phyloP scores from a whole-genome alignment of 208 protist genomes.

The Acanthamoeba triangularis region DNA sequence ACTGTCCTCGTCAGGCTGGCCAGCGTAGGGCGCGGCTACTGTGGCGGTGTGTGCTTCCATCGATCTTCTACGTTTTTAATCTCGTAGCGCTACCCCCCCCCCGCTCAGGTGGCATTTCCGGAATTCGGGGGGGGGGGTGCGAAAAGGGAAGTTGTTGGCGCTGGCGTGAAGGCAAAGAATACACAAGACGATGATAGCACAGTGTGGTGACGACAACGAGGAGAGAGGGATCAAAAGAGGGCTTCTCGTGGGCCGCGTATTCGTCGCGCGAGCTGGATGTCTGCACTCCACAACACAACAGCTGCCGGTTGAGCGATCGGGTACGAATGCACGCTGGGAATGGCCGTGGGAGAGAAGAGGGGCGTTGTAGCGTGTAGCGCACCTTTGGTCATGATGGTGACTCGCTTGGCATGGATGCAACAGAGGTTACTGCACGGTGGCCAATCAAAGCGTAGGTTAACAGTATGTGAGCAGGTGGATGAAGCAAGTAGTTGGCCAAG shows the following conservation, averaged over 20 bases:
- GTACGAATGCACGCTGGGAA: neutral
- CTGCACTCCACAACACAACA: conserved; percentile 89
- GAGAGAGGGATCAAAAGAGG: neutral
- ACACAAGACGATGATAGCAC: too few relatives aligned
- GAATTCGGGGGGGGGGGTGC: too few relatives aligned
- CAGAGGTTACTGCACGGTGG: conserved; percentile 26
- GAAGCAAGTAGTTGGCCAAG: too few relatives aligned
- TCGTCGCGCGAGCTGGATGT: conserved; percentile 98
- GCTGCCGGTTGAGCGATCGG: too few relatives aligned
- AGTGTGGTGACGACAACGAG: neutral
- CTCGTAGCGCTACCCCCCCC: too few relatives aligned
- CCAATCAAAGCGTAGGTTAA: neutral
- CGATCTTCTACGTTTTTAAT: too few relatives aligned
- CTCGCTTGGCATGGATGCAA: conserved; percentile 60
- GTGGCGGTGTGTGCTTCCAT: too few relatives aligned
- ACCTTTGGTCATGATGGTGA: conserved; percentile 65
- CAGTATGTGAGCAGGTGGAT: neutral
- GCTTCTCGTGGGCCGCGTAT: conserved; percentile 95
- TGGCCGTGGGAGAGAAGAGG: neutral
- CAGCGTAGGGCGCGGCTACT: too few relatives aligned
- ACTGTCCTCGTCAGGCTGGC: too few relatives aligned
- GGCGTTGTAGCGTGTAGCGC: neutral
- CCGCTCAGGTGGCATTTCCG: too few relatives aligned
- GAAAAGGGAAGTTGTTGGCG: too few relatives aligned
- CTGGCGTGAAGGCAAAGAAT: too few relatives aligned